phyloP scores from a whole-genome alignment of 2,329 filamentous ascomycete genomes.

The Apiospora koreana region DNA sequence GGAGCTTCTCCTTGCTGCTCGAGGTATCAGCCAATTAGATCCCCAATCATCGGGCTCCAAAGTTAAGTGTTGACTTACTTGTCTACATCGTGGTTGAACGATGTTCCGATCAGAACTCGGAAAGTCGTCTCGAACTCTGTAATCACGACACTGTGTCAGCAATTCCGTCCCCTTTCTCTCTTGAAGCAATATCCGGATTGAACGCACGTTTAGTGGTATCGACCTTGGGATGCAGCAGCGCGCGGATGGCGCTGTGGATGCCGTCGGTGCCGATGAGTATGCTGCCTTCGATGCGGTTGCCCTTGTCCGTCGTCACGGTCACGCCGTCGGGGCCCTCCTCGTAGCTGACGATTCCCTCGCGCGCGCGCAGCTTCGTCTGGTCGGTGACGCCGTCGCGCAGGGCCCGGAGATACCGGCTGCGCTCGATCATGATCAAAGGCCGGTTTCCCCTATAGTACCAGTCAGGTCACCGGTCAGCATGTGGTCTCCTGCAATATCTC shows the following conservation, averaged over 20 bases:
- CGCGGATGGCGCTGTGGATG: constrained; percentile 38
- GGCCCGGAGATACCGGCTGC: not conserved
- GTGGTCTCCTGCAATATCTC: not conserved
- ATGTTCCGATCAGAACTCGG: not conserved
- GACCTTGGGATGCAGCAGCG: constrained; percentile 18
- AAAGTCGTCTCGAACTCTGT: not conserved
- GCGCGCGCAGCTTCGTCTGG: not conserved
- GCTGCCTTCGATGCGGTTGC: constrained; percentile 30
- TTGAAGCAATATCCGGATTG: too few relatives aligned
- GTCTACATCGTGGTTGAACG: not conserved
- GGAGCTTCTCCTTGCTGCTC: not conserved
- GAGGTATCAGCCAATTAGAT: not conserved
- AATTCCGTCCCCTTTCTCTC: not conserved
- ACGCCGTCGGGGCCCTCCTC: constrained; percentile 19
- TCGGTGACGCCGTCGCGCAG: not conserved
- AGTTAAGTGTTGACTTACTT: not conserved
- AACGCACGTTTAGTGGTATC: constrained; percentile 1
- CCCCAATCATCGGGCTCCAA: not conserved
- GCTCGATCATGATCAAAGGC: not conserved
- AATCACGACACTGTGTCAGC: not conserved
- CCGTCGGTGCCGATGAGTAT: constrained; percentile 43
- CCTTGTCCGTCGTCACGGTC: constrained; percentile 32
- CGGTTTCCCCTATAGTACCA: not conserved
- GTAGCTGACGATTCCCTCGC: not conserved
- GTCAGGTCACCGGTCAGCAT: not conserved